A percentile compares a stretch with the other conserved stretches of the same genome.
These are phyloP conservation scores for Mucor plumbeus DNA, from an alignment of 371 early-diverging fungal genomes.

Conservation along the genomic window DNA sequence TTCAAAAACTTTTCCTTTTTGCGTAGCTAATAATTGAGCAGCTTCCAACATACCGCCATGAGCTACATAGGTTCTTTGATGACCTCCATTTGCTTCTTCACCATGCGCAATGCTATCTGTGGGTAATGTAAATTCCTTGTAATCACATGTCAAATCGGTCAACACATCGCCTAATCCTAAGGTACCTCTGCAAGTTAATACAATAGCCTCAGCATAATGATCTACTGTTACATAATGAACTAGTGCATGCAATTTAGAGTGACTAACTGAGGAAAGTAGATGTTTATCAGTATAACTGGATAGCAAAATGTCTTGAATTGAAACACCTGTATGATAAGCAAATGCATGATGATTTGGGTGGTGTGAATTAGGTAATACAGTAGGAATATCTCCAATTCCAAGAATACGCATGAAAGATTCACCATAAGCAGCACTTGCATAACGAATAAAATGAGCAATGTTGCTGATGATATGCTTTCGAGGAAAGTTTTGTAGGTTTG, in stretches of 20 bases:
- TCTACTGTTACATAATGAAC: slow-evolving; percentile 89
- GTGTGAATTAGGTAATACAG: slow-evolving; percentile 49
- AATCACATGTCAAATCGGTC: slow-evolving; percentile 86
- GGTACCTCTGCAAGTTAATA: slow-evolving; percentile 90
- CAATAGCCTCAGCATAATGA: slow-evolving; percentile 74
- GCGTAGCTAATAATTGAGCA: slow-evolving; percentile 68
- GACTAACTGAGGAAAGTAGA: slow-evolving; percentile 31
- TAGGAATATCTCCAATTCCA: slow-evolving; percentile 73
- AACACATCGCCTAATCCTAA: slow-evolving; percentile 86
- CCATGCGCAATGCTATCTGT: slow-evolving; percentile 26
- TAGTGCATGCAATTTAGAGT: slow-evolving; percentile 72
- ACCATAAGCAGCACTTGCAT: slow-evolving; percentile 83
- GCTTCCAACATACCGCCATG: slow-evolving; percentile 84
- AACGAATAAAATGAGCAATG: slow-evolving; percentile 76
- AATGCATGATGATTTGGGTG: slow-evolving; percentile 76
- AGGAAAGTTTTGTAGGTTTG: slow-evolving; percentile 55
- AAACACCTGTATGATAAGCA: slow-evolving; percentile 69
- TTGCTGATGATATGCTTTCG: slow-evolving; percentile 71
- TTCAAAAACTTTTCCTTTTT: slow-evolving; percentile 69
- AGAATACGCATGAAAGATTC: slow-evolving; percentile 83
- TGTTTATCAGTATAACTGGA: slow-evolving; percentile 65
- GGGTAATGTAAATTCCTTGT: slow-evolving; percentile 66
- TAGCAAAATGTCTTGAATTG: slow-evolving; percentile 67
- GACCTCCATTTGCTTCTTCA: slow-evolving; percentile 1
- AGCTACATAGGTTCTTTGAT: slow-evolving; percentile 52